Conservation (phyloP, 352 stramenopile species). For the Phytophthora palmivora region DNA sequence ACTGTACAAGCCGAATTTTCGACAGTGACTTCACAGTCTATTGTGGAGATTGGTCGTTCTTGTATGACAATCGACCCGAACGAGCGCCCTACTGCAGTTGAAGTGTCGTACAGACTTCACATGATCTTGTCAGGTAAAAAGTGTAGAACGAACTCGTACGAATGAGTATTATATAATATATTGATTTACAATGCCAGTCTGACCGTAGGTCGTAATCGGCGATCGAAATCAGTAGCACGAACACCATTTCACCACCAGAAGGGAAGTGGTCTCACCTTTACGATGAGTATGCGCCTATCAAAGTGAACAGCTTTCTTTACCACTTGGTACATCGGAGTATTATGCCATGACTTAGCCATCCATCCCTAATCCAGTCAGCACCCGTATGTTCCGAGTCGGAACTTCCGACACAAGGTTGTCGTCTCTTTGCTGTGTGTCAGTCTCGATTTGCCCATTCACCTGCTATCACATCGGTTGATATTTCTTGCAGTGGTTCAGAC, state of each 20-base stretch:
- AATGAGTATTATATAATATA: too few relatives aligned
- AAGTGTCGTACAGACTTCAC: conserved; percentile 10
- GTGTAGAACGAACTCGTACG: too few relatives aligned
- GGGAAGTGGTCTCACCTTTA: not conserved
- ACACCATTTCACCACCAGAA: not conserved
- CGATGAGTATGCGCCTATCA: not conserved
- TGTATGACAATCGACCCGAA: conserved; percentile 33
- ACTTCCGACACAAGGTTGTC: conserved; percentile 1
- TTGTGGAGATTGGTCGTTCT: conserved; percentile 17
- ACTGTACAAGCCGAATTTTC: conserved; percentile 28
- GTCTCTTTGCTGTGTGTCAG: not conserved
- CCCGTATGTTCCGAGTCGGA: conserved; percentile 19
- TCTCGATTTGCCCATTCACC: conserved; percentile 17
- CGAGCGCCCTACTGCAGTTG: conserved; percentile 5
- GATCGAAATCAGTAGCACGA: too few relatives aligned
- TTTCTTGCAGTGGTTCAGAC: not conserved
- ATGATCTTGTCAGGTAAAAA: conserved; percentile 1
- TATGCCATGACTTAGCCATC: conserved; percentile 7
- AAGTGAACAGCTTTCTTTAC: conserved; percentile 1
- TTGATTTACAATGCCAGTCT: too few relatives aligned
- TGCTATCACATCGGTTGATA: conserved; percentile 1
- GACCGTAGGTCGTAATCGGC: too few relatives aligned
- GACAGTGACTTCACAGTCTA: not conserved
- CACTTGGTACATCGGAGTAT: not conserved
- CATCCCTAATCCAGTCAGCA: conserved; percentile 14